Conservation (phyloP, 768 basidiomycete species). For the Amylocystis lapponica region DNA sequence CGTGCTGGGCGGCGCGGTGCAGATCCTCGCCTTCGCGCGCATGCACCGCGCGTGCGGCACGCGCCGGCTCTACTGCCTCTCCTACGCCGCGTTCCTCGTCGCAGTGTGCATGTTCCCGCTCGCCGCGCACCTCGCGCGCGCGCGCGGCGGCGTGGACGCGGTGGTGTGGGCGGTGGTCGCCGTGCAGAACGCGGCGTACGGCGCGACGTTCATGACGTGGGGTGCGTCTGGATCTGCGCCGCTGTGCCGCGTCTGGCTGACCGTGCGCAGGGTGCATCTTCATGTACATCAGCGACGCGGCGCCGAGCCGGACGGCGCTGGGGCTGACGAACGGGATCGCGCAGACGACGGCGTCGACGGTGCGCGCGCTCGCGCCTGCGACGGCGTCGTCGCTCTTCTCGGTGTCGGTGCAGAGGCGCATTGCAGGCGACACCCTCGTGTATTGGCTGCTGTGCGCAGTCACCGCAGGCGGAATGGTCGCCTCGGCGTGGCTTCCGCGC, state of each 20-base stretch:
- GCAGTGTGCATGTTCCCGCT: slow-evolving; percentile 26
- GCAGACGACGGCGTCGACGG: slow-evolving; percentile 42
- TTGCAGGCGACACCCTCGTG: slow-evolving; percentile 38
- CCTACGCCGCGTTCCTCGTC: slow-evolving; percentile 21
- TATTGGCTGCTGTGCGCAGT: slow-evolving; percentile 10
- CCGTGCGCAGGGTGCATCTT: slow-evolving; percentile 17
- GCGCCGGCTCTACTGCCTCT: slow-evolving; percentile 22
- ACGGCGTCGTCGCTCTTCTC: slow-evolving; percentile 49
- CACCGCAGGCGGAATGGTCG: slow-evolving; percentile 6
- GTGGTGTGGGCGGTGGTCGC: slow-evolving; percentile 23
- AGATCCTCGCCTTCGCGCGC: slow-evolving; percentile 27
- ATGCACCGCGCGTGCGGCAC: slow-evolving; percentile 23
- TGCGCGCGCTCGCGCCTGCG: slow-evolving; percentile 46
- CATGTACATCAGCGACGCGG: slow-evolving; percentile 24
- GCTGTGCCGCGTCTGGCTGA: slow-evolving; percentile 25
- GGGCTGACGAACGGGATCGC: slow-evolving; percentile 48
- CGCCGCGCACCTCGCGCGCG: slow-evolving; percentile 17
- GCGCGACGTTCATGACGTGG: slow-evolving; percentile 27
- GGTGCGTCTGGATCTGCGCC: slow-evolving; percentile 14
- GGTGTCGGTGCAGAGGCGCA: slow-evolving; percentile 33
- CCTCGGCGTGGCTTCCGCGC: slow-evolving; percentile 48
- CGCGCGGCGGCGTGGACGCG: slow-evolving; percentile 14
- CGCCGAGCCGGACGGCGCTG: slow-evolving; percentile 27
- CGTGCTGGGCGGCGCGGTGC: slow-evolving; percentile 25
- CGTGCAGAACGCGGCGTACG: slow-evolving; percentile 18